phyloP scores from a whole-genome alignment of 495 filamentous ascomycete species.

The Achaetomiella virescens region DNA sequence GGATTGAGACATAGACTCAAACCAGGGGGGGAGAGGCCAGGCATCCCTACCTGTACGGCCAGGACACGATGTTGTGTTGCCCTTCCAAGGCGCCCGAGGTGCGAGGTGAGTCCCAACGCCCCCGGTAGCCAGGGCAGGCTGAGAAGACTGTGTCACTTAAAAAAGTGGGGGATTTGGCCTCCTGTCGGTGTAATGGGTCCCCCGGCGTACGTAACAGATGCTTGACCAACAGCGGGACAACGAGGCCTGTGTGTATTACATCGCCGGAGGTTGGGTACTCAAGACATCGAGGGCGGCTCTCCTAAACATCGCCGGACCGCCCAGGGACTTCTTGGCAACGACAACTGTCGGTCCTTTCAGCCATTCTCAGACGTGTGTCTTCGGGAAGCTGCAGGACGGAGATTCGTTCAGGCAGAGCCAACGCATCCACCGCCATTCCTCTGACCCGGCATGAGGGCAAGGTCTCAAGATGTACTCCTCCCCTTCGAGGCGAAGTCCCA shows the following conservation, averaged over 20 bases:
- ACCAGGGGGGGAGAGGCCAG: no score
- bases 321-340: not conserved
- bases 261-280: not conserved
- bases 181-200: not conserved
- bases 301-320: not conserved
- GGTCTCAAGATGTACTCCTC: not conserved
- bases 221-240: not conserved
- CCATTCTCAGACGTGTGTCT: not conserved
- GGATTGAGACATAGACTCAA: no score
- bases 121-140: not conserved
- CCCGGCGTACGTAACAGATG: not conserved
- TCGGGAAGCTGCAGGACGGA: conserved; percentile 3
- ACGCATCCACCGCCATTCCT: not conserved
- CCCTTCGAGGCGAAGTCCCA: not conserved
- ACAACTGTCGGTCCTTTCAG: not conserved
- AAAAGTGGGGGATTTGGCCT: conserved; percentile 2
- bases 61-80: not conserved
- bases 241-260: not conserved
- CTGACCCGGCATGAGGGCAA: not conserved
- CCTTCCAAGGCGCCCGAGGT: conserved; percentile 2
- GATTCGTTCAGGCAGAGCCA: not conserved
- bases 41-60: no score
- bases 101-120: not conserved
- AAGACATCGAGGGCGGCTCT: not conserved
- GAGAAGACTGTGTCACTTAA: conserved; percentile 3